phyloP scores from a whole-genome alignment of 1,139 yeast species.

The Geotrichum siamense region DNA sequence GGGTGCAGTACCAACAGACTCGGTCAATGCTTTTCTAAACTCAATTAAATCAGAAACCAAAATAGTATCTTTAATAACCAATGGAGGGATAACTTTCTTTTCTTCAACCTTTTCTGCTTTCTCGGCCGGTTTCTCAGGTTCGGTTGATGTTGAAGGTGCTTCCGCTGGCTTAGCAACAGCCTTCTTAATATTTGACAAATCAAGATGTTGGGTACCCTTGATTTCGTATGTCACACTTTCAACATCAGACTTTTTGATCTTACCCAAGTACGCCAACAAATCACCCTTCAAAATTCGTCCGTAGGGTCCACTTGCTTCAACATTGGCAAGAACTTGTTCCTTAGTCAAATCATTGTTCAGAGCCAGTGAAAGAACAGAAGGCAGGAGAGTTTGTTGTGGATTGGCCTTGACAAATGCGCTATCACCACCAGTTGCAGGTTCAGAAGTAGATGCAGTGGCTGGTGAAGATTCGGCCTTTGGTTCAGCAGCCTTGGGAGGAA shows the following conservation, averaged over 20 bases:
- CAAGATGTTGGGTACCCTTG: slow-evolving; percentile 57
- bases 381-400: slow-evolving; percentile 60
- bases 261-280: slow-evolving; percentile 74
- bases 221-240: slow-evolving; percentile 49
- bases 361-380: slow-evolving; percentile 70
- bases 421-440: slow-evolving; percentile 13
- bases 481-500: slow-evolving; percentile 10
- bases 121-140: slow-evolving; percentile 14
- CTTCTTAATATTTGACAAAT: slow-evolving; percentile 61
- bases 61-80: slow-evolving; percentile 9
- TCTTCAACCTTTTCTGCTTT: slow-evolving; percentile 12
- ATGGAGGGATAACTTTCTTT: slow-evolving; percentile 15
- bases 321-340: slow-evolving; percentile 62
- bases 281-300: slow-evolving; percentile 90
- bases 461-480: slow-evolving; percentile 17
- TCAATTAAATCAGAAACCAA: slow-evolving; percentile 20
- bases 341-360: slow-evolving; percentile 53
- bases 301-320: slow-evolving; percentile 80
- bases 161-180: slow-evolving; percentile 21
- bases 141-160: slow-evolving; percentile 3
- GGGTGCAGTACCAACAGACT: slow-evolving; percentile 29
- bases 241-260: slow-evolving; percentile 52
- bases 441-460: slow-evolving; percentile 11
- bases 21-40: slow-evolving; percentile 28
- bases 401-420: slow-evolving; percentile 41